Evolutionary conservation across 257 asterid species (phyloP).

Genomic region (Leptodermis oblonga): DNA sequence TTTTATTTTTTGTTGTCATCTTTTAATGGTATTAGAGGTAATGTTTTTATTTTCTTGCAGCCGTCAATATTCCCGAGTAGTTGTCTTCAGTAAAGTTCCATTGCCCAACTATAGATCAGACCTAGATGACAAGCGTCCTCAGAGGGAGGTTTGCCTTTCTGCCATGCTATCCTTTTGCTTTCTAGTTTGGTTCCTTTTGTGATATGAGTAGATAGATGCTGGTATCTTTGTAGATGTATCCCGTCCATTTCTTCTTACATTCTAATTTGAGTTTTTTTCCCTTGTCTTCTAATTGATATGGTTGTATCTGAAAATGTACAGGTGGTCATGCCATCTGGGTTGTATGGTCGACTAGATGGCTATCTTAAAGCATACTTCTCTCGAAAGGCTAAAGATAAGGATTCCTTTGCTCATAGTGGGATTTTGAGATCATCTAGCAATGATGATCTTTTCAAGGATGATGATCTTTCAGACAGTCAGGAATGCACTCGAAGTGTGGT

Average conservation of each 20-base stretch:
- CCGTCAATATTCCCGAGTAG: slow-evolving; percentile 60
- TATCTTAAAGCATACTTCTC: slow-evolving; percentile 63
- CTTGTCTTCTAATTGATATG: slow-evolving; percentile 8
- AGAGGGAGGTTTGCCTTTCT: slow-evolving; percentile 66
- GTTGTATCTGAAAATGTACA: slow-evolving; percentile 23
- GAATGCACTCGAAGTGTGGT: slow-evolving; percentile 52
- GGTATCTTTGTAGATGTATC: neutral
- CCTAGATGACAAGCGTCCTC: slow-evolving; percentile 88
- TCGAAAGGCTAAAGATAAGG: slow-evolving; percentile 49
- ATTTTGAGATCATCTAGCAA: slow-evolving; percentile 32
- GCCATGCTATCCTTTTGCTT: slow-evolving; percentile 12
- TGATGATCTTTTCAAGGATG: slow-evolving; percentile 28
- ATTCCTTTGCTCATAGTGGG: slow-evolving; percentile 29
- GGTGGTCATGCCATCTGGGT: slow-evolving; percentile 61
- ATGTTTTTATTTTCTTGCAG: slow-evolving; percentile 40
- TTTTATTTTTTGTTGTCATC: neutral
- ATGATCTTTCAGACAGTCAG: slow-evolving; percentile 40
- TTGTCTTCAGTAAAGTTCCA: slow-evolving; percentile 76
- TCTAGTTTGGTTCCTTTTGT: slow-evolving; percentile 5
- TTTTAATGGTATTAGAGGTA: slow-evolving; percentile 1
- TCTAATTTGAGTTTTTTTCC: slow-evolving; percentile 10
- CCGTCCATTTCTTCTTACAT: neutral
- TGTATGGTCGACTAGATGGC: slow-evolving; percentile 52
- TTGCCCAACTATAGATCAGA: slow-evolving; percentile 93
- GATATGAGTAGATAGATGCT: neutral